These are phyloP conservation scores for Fusarium stilboides DNA, from an alignment of 2,329 filamentous ascomycete genomes.

Conservation along the genomic window DNA sequence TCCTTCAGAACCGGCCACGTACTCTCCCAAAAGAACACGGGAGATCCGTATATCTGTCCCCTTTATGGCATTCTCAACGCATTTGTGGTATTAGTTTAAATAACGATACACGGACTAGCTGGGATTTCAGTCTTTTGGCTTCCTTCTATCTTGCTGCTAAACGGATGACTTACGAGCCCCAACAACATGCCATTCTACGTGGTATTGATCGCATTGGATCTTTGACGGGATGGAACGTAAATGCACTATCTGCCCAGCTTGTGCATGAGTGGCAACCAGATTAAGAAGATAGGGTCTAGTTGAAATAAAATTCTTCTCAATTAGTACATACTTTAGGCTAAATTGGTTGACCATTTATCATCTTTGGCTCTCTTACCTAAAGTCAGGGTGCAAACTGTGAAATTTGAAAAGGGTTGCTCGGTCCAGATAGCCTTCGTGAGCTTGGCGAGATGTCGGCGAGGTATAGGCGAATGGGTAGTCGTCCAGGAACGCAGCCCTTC, in stretches of 20 bases:
- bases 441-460: too few species aligned
- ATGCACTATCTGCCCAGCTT: slow-evolving; percentile 45
- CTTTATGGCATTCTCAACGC: slow-evolving; percentile 64
- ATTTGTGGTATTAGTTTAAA: slow-evolving; percentile 66
- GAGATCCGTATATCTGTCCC: slow-evolving; percentile 56
- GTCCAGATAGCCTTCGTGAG: too few species aligned
- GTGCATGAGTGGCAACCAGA: slow-evolving; percentile 51
- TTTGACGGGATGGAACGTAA: slow-evolving; percentile 61
- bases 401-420: too few species aligned
- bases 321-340: too few species aligned
- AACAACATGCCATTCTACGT: slow-evolving; percentile 60
- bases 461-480: too few species aligned
- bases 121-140: slow-evolving; percentile 65
- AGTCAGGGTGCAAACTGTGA: too few species aligned
- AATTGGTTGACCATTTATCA: too few species aligned
- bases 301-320: too few species aligned
- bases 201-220: slow-evolving; percentile 56
- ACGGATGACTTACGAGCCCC: slow-evolving; percentile 64
- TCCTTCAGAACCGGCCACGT: slow-evolving; percentile 67
- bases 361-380: too few species aligned
- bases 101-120: slow-evolving; percentile 61
- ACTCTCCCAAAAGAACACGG: slow-evolving; percentile 55
- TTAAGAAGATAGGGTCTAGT: slow-evolving; percentile 4
- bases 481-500: too few species aligned
- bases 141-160: slow-evolving; percentile 62